These are phyloP conservation scores for Vanilla planifolia DNA, from an alignment of 106 monocot species.

Conservation along the genomic window DNA sequence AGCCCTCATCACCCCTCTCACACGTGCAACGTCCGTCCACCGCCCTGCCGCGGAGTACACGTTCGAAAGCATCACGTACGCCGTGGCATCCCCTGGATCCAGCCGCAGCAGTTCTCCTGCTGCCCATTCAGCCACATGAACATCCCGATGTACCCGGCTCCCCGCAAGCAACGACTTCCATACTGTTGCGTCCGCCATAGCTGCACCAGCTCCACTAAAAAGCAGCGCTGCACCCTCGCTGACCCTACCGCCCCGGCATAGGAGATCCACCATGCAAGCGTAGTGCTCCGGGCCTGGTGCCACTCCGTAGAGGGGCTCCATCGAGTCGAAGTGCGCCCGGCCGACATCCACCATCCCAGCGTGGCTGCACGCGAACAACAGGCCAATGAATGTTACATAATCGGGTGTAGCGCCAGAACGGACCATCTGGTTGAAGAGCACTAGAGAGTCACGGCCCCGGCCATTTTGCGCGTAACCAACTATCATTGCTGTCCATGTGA, in stretches of 20 bases:
- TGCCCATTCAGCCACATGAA: slow-evolving; percentile 32
- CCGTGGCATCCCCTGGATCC: slow-evolving; percentile 28
- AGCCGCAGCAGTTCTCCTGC: slow-evolving; percentile 35
- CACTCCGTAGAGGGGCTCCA: slow-evolving; percentile 33
- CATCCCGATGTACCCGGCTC: slow-evolving; percentile 35
- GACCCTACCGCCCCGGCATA: slow-evolving; percentile 37
- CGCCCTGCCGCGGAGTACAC: slow-evolving; percentile 29
- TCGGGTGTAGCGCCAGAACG: slow-evolving; percentile 26
- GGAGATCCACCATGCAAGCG: slow-evolving; percentile 48
- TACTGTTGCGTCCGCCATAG: slow-evolving; percentile 30
- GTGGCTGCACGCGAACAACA: slow-evolving; percentile 68
- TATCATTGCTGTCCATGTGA: slow-evolving; percentile 56
- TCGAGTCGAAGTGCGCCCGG: slow-evolving; percentile 29
- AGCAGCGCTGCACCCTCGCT: slow-evolving; percentile 29
- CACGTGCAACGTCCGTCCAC: slow-evolving; percentile 32
- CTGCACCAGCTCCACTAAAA: slow-evolving; percentile 1
- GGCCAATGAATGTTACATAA: slow-evolving; percentile 51
- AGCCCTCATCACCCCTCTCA: slow-evolving; percentile 42
- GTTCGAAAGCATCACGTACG: slow-evolving; percentile 56
- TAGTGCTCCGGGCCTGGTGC: slow-evolving; percentile 58
- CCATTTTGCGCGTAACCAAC: slow-evolving; percentile 57
- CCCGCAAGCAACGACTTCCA: slow-evolving; percentile 56
- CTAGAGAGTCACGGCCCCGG: slow-evolving; percentile 32
- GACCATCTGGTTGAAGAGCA: slow-evolving; percentile 30
- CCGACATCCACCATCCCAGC: slow-evolving; percentile 42